Conservation (phyloP, 2,329 filamentous ascomycete genomes). For the Domatiomyces globalis region DNA sequence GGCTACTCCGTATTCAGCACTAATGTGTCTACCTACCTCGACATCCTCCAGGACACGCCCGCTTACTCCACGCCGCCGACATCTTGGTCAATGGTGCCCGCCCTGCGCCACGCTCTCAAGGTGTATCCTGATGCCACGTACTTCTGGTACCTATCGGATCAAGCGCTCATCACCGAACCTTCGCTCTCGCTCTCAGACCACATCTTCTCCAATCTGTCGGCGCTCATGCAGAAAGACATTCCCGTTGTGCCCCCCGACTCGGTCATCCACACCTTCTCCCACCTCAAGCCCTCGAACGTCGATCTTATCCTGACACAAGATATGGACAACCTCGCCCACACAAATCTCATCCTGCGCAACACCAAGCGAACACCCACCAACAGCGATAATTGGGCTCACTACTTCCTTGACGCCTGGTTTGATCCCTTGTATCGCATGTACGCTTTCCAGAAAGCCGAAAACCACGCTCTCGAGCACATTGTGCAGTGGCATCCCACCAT, state of each 20-base stretch:
- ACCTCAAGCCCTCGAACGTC: conserved; percentile 63
- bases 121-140: conserved; percentile 61
- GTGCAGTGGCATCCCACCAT: conserved; percentile 96
- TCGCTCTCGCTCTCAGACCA: conserved; percentile 53
- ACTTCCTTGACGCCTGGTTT: conserved; percentile 90
- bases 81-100: conserved; percentile 56
- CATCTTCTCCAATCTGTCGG: conserved; percentile 59
- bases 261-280: conserved; percentile 85
- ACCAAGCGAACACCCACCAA: conserved; percentile 9
- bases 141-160: conserved; percentile 76
- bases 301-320: conserved; percentile 80
- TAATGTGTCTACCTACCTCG: conserved; percentile 39
- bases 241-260: conserved; percentile 88
- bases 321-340: conserved; percentile 57
- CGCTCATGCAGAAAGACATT: conserved; percentile 68
- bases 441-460: conserved; percentile 91
- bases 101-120: conserved; percentile 77
- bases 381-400: conserved; percentile 72
- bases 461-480: conserved; percentile 77
- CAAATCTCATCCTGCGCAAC: conserved; percentile 59
- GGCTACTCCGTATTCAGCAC: conserved; percentile 80
- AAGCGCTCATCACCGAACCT: conserved; percentile 81
- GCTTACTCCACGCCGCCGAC: conserved; percentile 20
- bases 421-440: conserved; percentile 87
- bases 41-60: conserved; percentile 21